These are phyloP conservation scores for Aspergillus ochraceoroseus DNA, from an alignment of 2,329 filamentous ascomycete species.

Conservation along the genomic window DNA sequence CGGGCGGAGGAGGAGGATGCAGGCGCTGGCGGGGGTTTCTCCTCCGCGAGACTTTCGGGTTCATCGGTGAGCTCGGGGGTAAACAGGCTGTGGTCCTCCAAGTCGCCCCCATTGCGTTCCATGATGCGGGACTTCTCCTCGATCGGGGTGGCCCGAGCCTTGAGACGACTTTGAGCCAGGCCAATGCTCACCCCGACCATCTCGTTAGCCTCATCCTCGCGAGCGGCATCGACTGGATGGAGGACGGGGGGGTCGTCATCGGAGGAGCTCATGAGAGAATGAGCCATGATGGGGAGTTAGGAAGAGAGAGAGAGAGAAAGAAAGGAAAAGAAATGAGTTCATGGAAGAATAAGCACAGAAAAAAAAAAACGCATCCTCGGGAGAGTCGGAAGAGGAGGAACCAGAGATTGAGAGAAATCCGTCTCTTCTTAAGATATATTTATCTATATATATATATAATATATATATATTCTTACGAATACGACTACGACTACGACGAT, in stretches of 20 bases:
- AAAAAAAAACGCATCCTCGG: too few relatives aligned
- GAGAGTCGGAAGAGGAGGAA: too few relatives aligned
- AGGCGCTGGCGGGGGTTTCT: slow-evolving; percentile 14
- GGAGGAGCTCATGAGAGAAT: slow-evolving; percentile 17
- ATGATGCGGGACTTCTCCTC: slow-evolving; percentile 56
- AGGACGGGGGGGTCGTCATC: slow-evolving; percentile 27
- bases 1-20: slow-evolving; percentile 11
- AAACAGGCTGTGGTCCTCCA: slow-evolving; percentile 37
- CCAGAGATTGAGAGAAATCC: too few relatives aligned
- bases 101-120: slow-evolving; percentile 48
- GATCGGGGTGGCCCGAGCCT: slow-evolving; percentile 53
- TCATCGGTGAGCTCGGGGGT: slow-evolving; percentile 31
- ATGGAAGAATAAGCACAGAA: too few relatives aligned
- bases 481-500: too few relatives aligned
- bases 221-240: slow-evolving; percentile 23
- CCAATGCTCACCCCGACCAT: slow-evolving; percentile 58
- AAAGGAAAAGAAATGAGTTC: neutral
- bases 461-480: too few relatives aligned
- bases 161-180: slow-evolving; percentile 53
- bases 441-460: too few relatives aligned
- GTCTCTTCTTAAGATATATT: too few relatives aligned
- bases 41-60: slow-evolving; percentile 25
- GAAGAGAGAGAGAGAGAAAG: slow-evolving; percentile 3
- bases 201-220: slow-evolving; percentile 36
- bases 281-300: slow-evolving; percentile 2